Base-by-base conservation (phyloP, 805 yeast genomes). In the Wickerhamiella occidentalis region DNA sequence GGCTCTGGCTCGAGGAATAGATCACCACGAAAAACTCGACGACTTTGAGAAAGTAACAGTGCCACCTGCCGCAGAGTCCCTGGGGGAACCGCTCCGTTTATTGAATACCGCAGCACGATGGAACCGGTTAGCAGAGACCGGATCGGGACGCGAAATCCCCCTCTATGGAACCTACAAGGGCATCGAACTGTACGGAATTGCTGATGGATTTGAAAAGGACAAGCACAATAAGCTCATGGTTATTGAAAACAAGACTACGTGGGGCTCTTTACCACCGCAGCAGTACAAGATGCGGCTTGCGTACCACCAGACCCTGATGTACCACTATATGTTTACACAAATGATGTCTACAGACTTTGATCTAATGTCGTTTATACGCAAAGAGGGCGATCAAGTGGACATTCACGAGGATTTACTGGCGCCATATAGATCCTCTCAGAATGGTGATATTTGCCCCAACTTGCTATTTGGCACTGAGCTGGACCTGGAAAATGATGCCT, bases 281-380 rank as follows among this genome's bases (percentile, higher is more conserved):
- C 30, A 45, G 6, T 47, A 50, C 19, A 58, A 58, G 44, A 48
- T 55, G 45, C 54, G 59, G 2, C 51, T 61, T 3, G 68, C 68
- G 3, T 61, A 57, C 41, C 68, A 64, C 45, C 68, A 64, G 51
- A 48, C 62, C n/a, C 51, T 61, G 33, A 40, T 56, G 6, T 64
- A 64, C 48, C 59, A 57, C 33, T 33, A 49, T 36, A 38, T 64
- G 42, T 36, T 63, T 40, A 4, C 26, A 12, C 28, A 29, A 18
- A 44, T 56, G 51, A 25, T 52, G 33, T 12, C n/a, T 6, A 26
- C 41, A 6, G 22, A 12, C 19, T 33, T 38, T 18, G 48, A 42
- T 9, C 13, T 38, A 6, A 17, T 6, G n/a, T 28, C 35, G 6
- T 43, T 23, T 15, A 19, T 46, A 11, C 9, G 23, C 22, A 38